Evolutionary conservation across 176 grass and related monocot species (phyloP).

Genomic region (Carex myosuroides): DNA sequence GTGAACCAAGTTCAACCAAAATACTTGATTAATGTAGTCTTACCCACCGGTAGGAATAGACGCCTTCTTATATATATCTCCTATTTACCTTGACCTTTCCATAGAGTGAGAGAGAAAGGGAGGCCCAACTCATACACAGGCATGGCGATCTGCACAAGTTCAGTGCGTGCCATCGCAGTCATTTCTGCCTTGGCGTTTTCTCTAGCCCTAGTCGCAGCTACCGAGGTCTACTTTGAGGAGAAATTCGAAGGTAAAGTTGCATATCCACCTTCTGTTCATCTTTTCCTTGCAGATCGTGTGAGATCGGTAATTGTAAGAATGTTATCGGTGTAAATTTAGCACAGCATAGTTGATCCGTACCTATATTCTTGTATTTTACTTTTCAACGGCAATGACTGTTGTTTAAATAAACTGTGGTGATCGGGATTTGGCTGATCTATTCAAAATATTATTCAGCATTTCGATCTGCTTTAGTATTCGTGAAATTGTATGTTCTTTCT

Average conservation of each 20-base stretch:
- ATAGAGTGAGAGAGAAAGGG: neutral
- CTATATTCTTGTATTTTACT: neutral
- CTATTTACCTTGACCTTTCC: neutral
- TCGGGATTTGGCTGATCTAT: conserved; percentile 2
- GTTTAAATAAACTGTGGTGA: neutral
- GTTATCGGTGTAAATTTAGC: neutral
- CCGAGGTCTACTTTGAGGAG: conserved; percentile 88
- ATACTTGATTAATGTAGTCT: neutral
- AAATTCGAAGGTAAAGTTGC: conserved; percentile 69
- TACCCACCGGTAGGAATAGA: conserved; percentile 10
- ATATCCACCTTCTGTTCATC: neutral
- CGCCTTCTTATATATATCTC: conserved; percentile 16
- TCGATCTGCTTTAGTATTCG: neutral
- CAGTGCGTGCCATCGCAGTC: conserved; percentile 18
- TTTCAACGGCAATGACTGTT: neutral
- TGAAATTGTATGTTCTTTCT: neutral
- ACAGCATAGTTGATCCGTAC: neutral
- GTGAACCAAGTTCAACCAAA: neutral
- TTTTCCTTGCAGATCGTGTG: neutral
- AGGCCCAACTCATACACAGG: neutral
- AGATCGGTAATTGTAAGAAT: neutral
- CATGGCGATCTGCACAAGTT: conserved; percentile 49
- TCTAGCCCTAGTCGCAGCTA: conserved; percentile 30
- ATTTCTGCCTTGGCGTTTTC: conserved; percentile 42
- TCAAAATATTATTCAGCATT: neutral